Percentiles rank a stretch among this genome's conserved stretches.
Conservation (phyloP, 2,329 filamentous ascomycete species). For the Magnaporthiopsis poae region DNA sequence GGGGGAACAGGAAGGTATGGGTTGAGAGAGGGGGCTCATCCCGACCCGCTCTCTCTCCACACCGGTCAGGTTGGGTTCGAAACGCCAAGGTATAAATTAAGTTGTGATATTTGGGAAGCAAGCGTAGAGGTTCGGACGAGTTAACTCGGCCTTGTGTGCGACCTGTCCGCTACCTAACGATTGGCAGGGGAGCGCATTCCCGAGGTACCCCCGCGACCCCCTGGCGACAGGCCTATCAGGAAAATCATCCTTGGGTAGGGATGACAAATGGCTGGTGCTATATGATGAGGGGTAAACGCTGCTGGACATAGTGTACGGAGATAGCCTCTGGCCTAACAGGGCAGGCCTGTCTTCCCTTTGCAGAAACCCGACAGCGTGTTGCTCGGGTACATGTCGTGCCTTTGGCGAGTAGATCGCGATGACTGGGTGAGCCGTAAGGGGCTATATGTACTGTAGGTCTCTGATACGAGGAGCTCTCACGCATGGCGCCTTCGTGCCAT, state of each 20-base stretch:
- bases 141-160: neutral
- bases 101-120: neutral
- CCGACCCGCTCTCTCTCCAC: neutral
- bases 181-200: neutral
- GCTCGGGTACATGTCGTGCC: no score
- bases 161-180: neutral
- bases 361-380: neutral
- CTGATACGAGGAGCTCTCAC: neutral
- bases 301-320: neutral
- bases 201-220: neutral
- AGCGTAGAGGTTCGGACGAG: neutral
- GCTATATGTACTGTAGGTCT: neutral
- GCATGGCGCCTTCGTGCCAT: neutral
- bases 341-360: neutral
- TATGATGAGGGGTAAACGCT: neutral
- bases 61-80: neutral
- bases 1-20: neutral
- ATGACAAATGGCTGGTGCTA: neutral
- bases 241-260: neutral
- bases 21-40: neutral
- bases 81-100: neutral
- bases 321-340: neutral
- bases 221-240: neutral
- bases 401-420: neutral
- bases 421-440: neutral